These are phyloP conservation scores for Pseudoperonospora humuli DNA, from an alignment of 352 stramenopile species.

Conservation along the genomic window DNA sequence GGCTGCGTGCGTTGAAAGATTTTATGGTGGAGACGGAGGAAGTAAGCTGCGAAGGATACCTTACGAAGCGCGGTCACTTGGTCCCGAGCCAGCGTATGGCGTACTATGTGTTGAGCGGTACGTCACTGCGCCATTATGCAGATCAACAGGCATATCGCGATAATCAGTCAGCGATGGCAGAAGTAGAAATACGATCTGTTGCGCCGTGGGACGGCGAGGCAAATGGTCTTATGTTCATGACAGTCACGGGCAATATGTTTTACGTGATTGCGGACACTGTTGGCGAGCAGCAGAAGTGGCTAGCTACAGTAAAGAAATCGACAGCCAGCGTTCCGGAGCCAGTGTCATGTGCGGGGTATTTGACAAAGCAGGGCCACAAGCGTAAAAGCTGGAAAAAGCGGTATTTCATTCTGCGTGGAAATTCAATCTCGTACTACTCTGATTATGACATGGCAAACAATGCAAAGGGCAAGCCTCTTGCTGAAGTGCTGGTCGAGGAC, in stretches of 20 bases:
- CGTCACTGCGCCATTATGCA: slow-evolving; percentile 71
- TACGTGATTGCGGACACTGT: slow-evolving; percentile 72
- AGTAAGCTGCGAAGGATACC: slow-evolving; percentile 80
- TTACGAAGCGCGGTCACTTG: slow-evolving; percentile 80
- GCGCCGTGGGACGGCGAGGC: slow-evolving; percentile 71
- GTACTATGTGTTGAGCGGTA: slow-evolving; percentile 83
- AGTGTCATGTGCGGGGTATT: slow-evolving; percentile 73
- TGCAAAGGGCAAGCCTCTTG: slow-evolving; percentile 65
- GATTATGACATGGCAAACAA: slow-evolving; percentile 85
- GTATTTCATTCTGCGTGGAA: slow-evolving; percentile 82
- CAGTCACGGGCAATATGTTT: slow-evolving; percentile 75
- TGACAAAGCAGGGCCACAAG: slow-evolving; percentile 87
- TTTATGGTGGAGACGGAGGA: slow-evolving; percentile 82
- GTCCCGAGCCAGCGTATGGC: slow-evolving; percentile 80
- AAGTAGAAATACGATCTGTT: slow-evolving; percentile 76
- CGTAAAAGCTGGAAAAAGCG: slow-evolving; percentile 89
- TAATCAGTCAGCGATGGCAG: slow-evolving; percentile 76
- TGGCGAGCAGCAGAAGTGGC: slow-evolving; percentile 80
- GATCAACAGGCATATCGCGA: slow-evolving; percentile 82
- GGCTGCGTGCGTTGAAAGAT: slow-evolving; percentile 76
- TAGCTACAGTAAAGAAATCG: slow-evolving; percentile 60
- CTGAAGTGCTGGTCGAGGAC: slow-evolving; percentile 77
- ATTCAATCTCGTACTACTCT: slow-evolving; percentile 69
- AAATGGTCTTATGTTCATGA: slow-evolving; percentile 84
- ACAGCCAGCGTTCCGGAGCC: slow-evolving; percentile 65